Conservation (phyloP, 352 stramenopile genomes). For the Phytophthora constricta region DNA sequence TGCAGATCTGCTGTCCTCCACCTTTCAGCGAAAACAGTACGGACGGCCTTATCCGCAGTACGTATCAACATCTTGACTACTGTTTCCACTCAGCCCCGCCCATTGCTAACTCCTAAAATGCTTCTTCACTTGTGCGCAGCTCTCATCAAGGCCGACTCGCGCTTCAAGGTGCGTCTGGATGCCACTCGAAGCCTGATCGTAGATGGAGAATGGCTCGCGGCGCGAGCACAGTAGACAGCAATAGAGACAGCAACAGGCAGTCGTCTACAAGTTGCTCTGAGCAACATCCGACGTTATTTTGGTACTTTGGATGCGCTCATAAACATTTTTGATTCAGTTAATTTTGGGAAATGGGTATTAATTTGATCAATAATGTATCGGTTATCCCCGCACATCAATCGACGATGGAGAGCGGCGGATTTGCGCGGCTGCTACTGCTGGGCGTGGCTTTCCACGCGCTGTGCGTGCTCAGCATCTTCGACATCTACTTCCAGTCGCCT, state of each 20-base stretch:
- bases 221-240: slow-evolving; percentile 22
- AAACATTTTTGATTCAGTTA: no score
- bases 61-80: slow-evolving; percentile 5
- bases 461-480: slow-evolving; percentile 86
- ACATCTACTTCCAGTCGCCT: slow-evolving; percentile 89
- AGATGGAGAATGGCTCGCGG: slow-evolving; percentile 55
- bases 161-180: slow-evolving; percentile 49
- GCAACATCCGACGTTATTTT: no score
- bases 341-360: no score
- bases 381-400: neutral
- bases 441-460: slow-evolving; percentile 78
- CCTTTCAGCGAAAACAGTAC: slow-evolving; percentile 7
- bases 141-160: slow-evolving; percentile 51
- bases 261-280: no score
- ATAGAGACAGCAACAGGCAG: no score
- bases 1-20: slow-evolving; percentile 63
- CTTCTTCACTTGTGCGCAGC: slow-evolving; percentile 30
- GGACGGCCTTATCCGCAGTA: slow-evolving; percentile 60
- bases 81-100: neutral
- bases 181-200: slow-evolving; percentile 47
- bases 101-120: slow-evolving; percentile 4
- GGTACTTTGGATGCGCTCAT: no score
- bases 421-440: slow-evolving; percentile 59
- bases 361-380: no score
- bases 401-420: slow-evolving; percentile 13